Base-by-base conservation (phyloP, 202 grass and related monocot genomes). In the Hordeum pubiflorum region DNA sequence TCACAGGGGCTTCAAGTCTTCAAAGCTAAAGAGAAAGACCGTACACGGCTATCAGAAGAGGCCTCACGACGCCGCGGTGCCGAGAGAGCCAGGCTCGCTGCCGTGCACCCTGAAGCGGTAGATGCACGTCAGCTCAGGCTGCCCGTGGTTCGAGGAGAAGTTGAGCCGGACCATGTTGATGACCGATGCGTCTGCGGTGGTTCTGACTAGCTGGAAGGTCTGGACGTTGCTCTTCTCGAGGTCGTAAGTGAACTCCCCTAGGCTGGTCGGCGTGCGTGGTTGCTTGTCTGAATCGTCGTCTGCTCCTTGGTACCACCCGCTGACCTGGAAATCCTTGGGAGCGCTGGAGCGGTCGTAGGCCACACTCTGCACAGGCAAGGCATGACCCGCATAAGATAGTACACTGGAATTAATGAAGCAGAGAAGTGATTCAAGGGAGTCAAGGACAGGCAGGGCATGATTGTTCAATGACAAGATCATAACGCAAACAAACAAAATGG, bases 101-200 rank as follows among this genome's bases (percentile, higher is more conserved):
- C 94, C 94, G 56, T 97, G 94, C 68, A 97, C 91, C 86, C 94
- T 87, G 68, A 97, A 87, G 67, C 91, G 94, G 65, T 97, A 97
- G n/a, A 97, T 91, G 81, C 94, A 97, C 20, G 94, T 97, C 36
- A 91, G 78, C n/a, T 78, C 68, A 1, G 69, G 70, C 2, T 85
- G 92, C 13, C 91, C 94, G 6, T 97, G 91, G 76, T 97, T 97
- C 21, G 89, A 92, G 15, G 60, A 81, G 81, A 94, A 87, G 41
- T 86, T 75, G 11, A 97, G 74, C 58, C 82, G 87, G 46, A 97
- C 75, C 55, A 23, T 94, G 88, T 94, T 94, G 69, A 97, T 37
- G 23, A 87, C 29, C 24, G 22, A 74, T 6, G 68, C 70, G 37
- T 82, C 38, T 3, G 43, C 5, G 0, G 57, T 78, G 1, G 57